Conservation (phyloP, 345 rosid species). For the Cardamine occulta region DNA sequence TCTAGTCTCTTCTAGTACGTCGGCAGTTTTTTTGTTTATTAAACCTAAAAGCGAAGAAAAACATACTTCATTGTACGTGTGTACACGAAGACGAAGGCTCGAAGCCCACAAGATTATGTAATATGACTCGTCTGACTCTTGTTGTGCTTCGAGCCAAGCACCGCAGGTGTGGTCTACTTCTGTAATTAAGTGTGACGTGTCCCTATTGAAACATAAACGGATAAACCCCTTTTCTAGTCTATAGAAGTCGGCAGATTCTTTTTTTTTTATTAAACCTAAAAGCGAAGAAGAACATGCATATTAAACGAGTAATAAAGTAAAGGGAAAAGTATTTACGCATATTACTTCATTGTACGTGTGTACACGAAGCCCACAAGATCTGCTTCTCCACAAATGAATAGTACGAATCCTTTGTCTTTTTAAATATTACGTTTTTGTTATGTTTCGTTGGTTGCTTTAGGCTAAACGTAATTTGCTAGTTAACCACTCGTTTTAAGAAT, state of each 20-base stretch:
- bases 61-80: no score
- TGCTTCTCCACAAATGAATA: conserved; percentile 31
- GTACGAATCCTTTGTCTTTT: background rate
- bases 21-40: conserved; percentile 32
- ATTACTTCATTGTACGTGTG: conserved; percentile 31
- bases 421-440: background rate
- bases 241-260: conserved; percentile 39
- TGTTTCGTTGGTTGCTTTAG: conserved; percentile 4
- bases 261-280: conserved; percentile 20
- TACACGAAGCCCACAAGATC: conserved; percentile 35
- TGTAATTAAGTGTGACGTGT: conserved; percentile 38
- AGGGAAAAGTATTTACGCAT: background rate
- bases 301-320: conserved; percentile 2
- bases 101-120: no score
- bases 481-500: conserved; percentile 40
- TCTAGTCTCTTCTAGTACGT: background rate
- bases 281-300: conserved; percentile 11
- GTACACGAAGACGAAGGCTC: no score
- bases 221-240: background rate
- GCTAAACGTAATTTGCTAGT: conserved; percentile 38
- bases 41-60: conserved; percentile 16
- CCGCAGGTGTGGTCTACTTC: conserved; percentile 21
- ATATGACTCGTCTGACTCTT: no score
- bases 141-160: background rate
- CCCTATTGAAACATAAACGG: conserved; percentile 9